Conservation (phyloP, 768 basidiomycete species). For the Termitomyces sp. region DNA sequence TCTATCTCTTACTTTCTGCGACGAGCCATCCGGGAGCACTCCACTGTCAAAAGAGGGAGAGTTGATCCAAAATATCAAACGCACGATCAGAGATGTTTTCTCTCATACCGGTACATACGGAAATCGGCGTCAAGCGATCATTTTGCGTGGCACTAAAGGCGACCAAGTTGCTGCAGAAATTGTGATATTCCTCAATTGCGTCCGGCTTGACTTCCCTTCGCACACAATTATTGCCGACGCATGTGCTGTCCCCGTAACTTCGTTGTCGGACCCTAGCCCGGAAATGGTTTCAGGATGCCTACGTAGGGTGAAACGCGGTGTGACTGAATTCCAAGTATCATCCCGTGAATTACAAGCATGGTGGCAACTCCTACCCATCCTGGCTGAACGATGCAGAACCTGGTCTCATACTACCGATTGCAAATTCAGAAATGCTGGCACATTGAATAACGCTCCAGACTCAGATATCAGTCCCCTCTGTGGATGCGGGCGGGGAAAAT, state of each 20-base stretch:
- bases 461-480: constrained; percentile 40
- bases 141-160: constrained; percentile 12
- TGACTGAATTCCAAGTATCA: constrained; percentile 10
- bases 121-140: constrained; percentile 12
- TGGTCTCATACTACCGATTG: constrained; percentile 46
- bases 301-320: neutral
- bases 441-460: constrained; percentile 33
- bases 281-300: neutral
- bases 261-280: neutral
- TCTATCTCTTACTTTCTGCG: constrained; percentile 16
- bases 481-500: constrained; percentile 47
- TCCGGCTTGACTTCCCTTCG: constrained; percentile 43
- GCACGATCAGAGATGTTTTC: constrained; percentile 4
- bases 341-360: constrained; percentile 30
- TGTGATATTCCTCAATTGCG: constrained; percentile 39
- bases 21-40: constrained; percentile 12
- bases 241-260: constrained; percentile 36
- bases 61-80: constrained; percentile 4
- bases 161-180: constrained; percentile 25
- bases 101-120: neutral
- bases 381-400: constrained; percentile 48
- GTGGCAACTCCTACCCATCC: constrained; percentile 45
- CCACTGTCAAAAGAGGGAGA: neutral
- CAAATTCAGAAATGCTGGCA: constrained; percentile 34
- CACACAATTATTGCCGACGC: constrained; percentile 49